Evolutionary conservation across 2,329 filamentous ascomycete genomes (phyloP), one percentile per base, ranked within the genome.

Genomic region (Fusarium lateritium): DNA sequence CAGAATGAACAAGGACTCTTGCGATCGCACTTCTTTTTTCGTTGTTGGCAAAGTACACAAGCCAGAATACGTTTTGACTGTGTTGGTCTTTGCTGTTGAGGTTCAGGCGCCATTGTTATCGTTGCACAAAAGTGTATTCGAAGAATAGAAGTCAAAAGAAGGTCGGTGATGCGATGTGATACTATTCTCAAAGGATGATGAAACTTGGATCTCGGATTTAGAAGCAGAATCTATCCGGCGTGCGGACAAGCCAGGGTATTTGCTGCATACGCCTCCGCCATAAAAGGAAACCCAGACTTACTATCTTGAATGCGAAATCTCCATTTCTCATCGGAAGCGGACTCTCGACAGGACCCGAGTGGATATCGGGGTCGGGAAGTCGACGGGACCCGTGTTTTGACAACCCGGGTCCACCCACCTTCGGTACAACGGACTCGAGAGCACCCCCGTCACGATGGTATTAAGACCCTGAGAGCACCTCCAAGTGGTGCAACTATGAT

Each of bases 1-100:
- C 67, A 70, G 21, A 71, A 70, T 9, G 67, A 70, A 44, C 67
- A 70, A 24, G 67, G 67, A 3, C 55, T 57, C 21, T 71, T 68
- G 10, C 63, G 52, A 26, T 70, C 67, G 44, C 67, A 70, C 39
- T 70, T 70, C 67, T 70, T 70, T 38, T 70, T 70, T 44, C 67
- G 63, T 22, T 67, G 63, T 39, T 70, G 67, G 13, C 67, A 70
- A 6, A 70, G 64, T 2, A 70, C 67, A 6, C 67, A 70, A 1
- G 67, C 67, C 19, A 70, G 33, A 28, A 71, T n/a, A 5, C 67
- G 46, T 9, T 54, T 57, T 22, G 63, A 49, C 40, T 44, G 33
- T 49, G 45, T 47, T 36, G 58, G 40, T 21, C 53, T 51, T 28
- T 46, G 62, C 14, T 59, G 58, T 39, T 64, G 47, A 17, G 59